Conservation (phyloP, 176 grass and related monocot species). For the Areca catechu region DNA sequence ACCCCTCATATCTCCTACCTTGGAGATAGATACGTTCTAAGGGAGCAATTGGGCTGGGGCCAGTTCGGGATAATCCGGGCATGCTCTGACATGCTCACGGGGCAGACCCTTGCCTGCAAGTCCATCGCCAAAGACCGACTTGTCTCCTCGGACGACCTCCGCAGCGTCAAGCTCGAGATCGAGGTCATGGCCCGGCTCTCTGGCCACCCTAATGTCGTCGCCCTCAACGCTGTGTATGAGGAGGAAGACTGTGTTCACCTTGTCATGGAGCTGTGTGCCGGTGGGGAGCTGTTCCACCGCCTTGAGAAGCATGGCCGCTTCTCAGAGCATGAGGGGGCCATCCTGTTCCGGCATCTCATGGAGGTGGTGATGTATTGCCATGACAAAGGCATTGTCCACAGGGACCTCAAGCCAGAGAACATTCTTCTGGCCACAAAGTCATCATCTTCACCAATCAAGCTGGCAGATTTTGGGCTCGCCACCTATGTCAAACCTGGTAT, state of each 20-base stretch:
- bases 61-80: constrained; percentile 92
- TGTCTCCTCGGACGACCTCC: constrained; percentile 58
- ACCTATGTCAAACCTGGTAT: constrained; percentile 82
- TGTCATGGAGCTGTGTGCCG: constrained; percentile 93
- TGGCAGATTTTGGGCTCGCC: constrained; percentile 86
- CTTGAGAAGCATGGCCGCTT: constrained; percentile 72
- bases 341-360: constrained; percentile 73
- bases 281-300: constrained; percentile 87
- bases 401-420: constrained; percentile 96
- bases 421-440: constrained; percentile 85
- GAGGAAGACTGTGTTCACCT: constrained; percentile 76
- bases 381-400: constrained; percentile 80
- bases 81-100: constrained; percentile 73
- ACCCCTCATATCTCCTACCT: constrained; percentile 73
- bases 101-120: constrained; percentile 81
- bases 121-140: constrained; percentile 96
- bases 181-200: constrained; percentile 92
- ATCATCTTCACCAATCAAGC: constrained; percentile 57
- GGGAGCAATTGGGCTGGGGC: constrained; percentile 70
- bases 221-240: constrained; percentile 90
- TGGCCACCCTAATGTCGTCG: constrained; percentile 87
- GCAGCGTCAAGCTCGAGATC: constrained; percentile 78
- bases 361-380: constrained; percentile 88
- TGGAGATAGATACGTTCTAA: constrained; percentile 67
- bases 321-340: constrained; percentile 59